Percentiles rank a stretch among this genome's conserved stretches.
These are phyloP conservation scores for Cryphonectria nitschkei DNA, from an alignment of 2,329 filamentous ascomycete genomes.

Conservation along the genomic window DNA sequence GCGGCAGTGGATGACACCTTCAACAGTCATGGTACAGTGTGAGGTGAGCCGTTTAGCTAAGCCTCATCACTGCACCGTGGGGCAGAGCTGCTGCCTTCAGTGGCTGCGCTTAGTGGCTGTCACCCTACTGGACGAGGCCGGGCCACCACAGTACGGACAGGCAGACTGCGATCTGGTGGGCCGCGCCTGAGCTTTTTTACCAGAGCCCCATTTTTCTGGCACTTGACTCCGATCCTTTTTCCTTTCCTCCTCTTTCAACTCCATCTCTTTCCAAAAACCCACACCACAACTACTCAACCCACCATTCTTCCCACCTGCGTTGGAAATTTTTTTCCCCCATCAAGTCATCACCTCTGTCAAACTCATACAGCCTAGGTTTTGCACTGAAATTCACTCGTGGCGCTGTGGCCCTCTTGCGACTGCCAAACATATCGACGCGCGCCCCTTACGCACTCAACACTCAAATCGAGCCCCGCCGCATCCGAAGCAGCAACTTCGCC, in stretches of 20 bases:
- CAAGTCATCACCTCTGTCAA: neutral
- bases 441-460: neutral
- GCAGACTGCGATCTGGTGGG: neutral
- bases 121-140: neutral
- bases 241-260: conserved; percentile 9
- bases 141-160: neutral
- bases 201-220: conserved; percentile 7
- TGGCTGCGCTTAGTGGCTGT: neutral
- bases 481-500: conserved; percentile 13
- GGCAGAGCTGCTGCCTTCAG: neutral
- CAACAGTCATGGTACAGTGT: neutral
- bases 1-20: neutral
- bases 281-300: conserved; percentile 9
- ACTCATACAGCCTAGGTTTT: neutral
- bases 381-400: neutral
- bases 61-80: neutral
- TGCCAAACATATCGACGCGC: neutral
- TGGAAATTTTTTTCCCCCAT: conserved; percentile 15
- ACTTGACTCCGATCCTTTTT: conserved; percentile 15
- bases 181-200: conserved; percentile 7
- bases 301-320: conserved; percentile 8
- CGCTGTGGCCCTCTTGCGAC: conserved; percentile 8
- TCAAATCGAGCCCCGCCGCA: conserved; percentile 1
- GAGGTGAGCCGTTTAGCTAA: neutral
- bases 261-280: conserved; percentile 13